These are phyloP conservation scores for Pseudogymnoascus sp. DNA, from an alignment of 2,329 filamentous ascomycete genomes.

Conservation along the genomic window DNA sequence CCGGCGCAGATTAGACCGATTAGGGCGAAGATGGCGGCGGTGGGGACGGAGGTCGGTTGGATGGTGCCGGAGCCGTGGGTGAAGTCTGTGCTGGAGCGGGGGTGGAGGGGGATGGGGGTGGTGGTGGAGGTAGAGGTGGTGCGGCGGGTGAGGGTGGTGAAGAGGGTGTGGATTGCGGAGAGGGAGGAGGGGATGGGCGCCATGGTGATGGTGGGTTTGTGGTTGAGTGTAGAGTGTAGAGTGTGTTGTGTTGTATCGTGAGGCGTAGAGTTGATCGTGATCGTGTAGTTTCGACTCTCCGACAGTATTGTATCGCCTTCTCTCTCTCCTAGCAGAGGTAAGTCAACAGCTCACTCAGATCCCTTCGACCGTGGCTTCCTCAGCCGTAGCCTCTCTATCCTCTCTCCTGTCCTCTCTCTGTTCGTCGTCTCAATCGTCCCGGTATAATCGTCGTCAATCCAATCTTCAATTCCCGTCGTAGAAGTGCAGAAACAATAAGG, in stretches of 20 bases:
- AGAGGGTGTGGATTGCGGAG: neutral
- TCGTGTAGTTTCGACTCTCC: neutral
- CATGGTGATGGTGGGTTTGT: slow-evolving; percentile 1
- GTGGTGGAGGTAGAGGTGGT: neutral
- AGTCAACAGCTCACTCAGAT: neutral
- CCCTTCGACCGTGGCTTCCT: neutral
- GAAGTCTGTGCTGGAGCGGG: slow-evolving; percentile 5
- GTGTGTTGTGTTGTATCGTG: too few relatives aligned
- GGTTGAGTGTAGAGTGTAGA: neutral
- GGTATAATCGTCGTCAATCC: neutral
- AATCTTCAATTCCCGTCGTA: neutral
- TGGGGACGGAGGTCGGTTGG: slow-evolving; percentile 42
- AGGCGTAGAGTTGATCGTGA: neutral
- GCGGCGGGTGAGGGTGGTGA: slow-evolving; percentile 5
- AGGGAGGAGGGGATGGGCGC: slow-evolving; percentile 4
- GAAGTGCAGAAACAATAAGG: neutral
- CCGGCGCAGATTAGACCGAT: slow-evolving; percentile 75
- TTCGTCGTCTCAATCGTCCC: neutral
- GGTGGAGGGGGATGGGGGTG: neutral
- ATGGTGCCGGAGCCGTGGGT: slow-evolving; percentile 42
- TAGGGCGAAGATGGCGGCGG: slow-evolving; percentile 68
- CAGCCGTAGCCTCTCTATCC: neutral
- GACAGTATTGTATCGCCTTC: neutral
- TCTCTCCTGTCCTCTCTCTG: neutral
- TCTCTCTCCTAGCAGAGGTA: neutral